Conservation (phyloP, 169 alveolate species). For the Plasmodium yoelii region DNA sequence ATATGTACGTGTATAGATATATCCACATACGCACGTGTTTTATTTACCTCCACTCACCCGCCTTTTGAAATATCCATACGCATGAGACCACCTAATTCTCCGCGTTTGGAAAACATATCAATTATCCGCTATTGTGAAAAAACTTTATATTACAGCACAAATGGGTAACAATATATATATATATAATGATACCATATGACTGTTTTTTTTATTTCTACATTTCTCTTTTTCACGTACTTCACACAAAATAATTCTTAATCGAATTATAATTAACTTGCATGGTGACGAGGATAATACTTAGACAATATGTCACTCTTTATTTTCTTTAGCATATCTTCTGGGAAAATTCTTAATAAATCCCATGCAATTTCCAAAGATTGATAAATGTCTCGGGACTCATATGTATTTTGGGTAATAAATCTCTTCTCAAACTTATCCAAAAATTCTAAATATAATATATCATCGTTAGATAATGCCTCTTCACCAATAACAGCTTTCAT, state of each 20-base stretch:
- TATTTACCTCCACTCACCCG: neutral
- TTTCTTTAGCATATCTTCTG: constrained; percentile 98
- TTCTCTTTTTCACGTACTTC: neutral
- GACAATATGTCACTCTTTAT: constrained; percentile 87
- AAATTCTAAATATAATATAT: constrained; percentile 97
- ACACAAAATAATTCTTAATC: no score
- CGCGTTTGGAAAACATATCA: no score
- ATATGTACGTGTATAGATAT: neutral
- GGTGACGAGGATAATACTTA: constrained; percentile 85
- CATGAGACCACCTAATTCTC: no score
- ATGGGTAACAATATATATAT: no score
- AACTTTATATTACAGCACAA: no score
- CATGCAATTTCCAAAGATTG: constrained; percentile 98
- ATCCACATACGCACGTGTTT: neutral
- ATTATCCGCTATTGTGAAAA: no score
- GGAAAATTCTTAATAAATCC: constrained; percentile 98
- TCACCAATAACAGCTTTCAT: constrained; percentile 99
- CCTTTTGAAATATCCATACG: no score
- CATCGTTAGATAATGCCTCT: constrained; percentile 99
- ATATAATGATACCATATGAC: neutral
- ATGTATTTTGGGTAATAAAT: constrained; percentile 97
- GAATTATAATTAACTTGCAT: constrained; percentile 5
- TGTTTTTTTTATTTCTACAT: neutral
- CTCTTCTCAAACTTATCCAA: constrained; percentile 98
- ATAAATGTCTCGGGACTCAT: constrained; percentile 97